A percentile compares a stretch with the other conserved stretches of the same genome.
These are phyloP conservation scores for Protomyces pachydermus DNA, from an alignment of 1,139 yeast genomes.

Conservation along the genomic window DNA sequence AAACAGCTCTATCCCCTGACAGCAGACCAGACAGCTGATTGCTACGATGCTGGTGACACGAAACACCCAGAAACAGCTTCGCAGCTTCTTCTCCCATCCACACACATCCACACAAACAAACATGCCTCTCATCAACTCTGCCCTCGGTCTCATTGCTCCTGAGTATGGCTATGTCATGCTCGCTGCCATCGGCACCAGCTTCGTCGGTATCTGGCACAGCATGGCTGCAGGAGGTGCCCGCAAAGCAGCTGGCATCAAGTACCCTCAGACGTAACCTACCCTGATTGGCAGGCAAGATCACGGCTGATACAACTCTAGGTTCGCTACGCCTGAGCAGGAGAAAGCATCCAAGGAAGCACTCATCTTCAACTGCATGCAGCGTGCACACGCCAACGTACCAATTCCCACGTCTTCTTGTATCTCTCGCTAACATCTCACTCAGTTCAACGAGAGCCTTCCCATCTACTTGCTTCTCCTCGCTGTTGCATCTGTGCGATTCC, in stretches of 20 bases:
- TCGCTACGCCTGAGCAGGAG: slow-evolving; percentile 18
- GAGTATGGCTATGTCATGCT: slow-evolving; percentile 24
- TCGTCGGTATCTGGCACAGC: slow-evolving; percentile 25
- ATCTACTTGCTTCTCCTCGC: slow-evolving; percentile 9
- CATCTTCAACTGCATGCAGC: slow-evolving; percentile 20
- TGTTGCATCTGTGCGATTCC: slow-evolving; percentile 7
- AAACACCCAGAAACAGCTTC: too few species aligned
- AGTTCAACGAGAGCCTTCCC: slow-evolving; percentile 16
- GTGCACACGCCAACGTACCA: slow-evolving; percentile 24
- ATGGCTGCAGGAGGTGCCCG: slow-evolving; percentile 3
- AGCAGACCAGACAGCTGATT: too few species aligned
- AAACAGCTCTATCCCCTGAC: too few species aligned
- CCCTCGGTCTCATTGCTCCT: slow-evolving; percentile 21
- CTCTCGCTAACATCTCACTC: neutral
- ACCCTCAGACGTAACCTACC: slow-evolving; percentile 3
- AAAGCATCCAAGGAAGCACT: slow-evolving; percentile 1
- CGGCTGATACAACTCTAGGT: neutral
- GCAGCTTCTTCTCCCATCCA: neutral
- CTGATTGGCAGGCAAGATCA: neutral
- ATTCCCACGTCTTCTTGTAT: neutral
- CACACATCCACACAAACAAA: neutral
- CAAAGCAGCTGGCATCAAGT: slow-evolving; percentile 10
- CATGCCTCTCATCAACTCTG: slow-evolving; percentile 22
- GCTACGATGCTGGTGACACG: too few species aligned
- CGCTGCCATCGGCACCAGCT: slow-evolving; percentile 15